These are phyloP conservation scores for Yarrowia sp. DNA, from an alignment of 805 yeast genomes.

Conservation along the genomic window DNA sequence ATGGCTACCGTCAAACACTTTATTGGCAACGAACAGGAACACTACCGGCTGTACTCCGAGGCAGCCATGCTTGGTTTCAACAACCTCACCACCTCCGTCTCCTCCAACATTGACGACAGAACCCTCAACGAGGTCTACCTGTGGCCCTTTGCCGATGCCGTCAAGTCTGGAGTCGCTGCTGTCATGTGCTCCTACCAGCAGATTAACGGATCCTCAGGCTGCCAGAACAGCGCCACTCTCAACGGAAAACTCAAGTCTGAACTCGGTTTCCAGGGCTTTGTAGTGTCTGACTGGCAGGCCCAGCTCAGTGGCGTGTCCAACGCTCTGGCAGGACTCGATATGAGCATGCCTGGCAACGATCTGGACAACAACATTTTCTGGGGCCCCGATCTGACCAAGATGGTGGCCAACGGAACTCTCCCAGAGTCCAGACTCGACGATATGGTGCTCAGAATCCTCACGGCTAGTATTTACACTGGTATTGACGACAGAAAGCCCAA, in stretches of 20 bases:
- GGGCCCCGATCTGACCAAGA: slow-evolving; percentile 8
- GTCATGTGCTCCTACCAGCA: slow-evolving; percentile 14
- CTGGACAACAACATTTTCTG: slow-evolving; percentile 5
- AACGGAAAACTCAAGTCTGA: slow-evolving; percentile 14
- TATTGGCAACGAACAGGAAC: slow-evolving; percentile 21
- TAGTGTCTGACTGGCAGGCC: slow-evolving; percentile 5
- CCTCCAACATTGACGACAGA: slow-evolving; percentile 8
- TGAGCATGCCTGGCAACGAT: slow-evolving; percentile 17
- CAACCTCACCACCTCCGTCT: not conserved
- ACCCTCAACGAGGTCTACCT: not conserved
- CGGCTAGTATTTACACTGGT: not conserved
- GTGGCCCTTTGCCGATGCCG: slow-evolving; percentile 15
- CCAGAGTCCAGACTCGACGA: slow-evolving; percentile 10
- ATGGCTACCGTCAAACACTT: slow-evolving; percentile 5
- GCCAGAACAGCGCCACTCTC: slow-evolving; percentile 4
- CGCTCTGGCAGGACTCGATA: slow-evolving; percentile 10
- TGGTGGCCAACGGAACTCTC: slow-evolving; percentile 7
- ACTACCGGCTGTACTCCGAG: not conserved
- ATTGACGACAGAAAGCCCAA: not conserved
- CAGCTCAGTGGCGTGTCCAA: slow-evolving; percentile 6
- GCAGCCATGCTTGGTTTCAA: not conserved
- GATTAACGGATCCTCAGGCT: slow-evolving; percentile 2
- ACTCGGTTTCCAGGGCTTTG: slow-evolving; percentile 16
- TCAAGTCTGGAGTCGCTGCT: not conserved
- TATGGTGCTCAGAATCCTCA: slow-evolving; percentile 11